Base-by-base conservation (phyloP, 1,284 basidiomycete genomes). In the Rhodotorula sp. region DNA sequence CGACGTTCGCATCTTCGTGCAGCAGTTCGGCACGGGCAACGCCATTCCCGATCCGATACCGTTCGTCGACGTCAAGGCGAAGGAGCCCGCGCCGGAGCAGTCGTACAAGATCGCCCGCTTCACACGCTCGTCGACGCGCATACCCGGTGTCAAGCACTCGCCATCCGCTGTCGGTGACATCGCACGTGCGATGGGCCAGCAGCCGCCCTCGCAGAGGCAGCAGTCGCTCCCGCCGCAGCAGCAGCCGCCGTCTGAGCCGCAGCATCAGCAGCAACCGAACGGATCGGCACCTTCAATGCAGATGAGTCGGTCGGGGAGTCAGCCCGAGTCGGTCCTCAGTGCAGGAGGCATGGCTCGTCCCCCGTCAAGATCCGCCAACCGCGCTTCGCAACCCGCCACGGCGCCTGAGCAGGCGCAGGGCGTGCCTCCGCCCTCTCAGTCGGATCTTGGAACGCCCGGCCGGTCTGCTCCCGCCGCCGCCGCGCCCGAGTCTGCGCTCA, bases 21-120 rank as follows among this genome's bases (percentile, higher is more conserved):
- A 75, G 46, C 64, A 71, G 23, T 93, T 92, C 79, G 91, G 90
- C 4, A 96, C 92, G 7, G 93, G 93, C 50, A 87, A 87, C 77
- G 84, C 86, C 73, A 93, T 96, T 64, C 92, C 92, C 10, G 91
- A 93, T 74, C 87, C 91, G 16, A 91, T 91, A 34, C 81, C 85
- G 23, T 93, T 93, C 80, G 87, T 94, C 80, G 91, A 93, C 82
- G 84, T 83, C 74, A 77, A 81, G 2, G 77, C 79, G 17, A 81
- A 82, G 61, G 82, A 83, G 61, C 78, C 78, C 3, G 82, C 82
- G 61, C 64, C 67, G 41, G 78, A 81, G 57, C 80, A 75, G 25
- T 77, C 79, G 1, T 80, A 73, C 71, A 82, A 81, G 68, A 71
- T 73, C 5, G 83, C 91, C 46, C 84, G 84, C 72, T 92, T 89